Evolutionary conservation across 2,329 filamentous ascomycete species (phyloP).

Genomic region (Raffaelea deltoideospora): DNA sequence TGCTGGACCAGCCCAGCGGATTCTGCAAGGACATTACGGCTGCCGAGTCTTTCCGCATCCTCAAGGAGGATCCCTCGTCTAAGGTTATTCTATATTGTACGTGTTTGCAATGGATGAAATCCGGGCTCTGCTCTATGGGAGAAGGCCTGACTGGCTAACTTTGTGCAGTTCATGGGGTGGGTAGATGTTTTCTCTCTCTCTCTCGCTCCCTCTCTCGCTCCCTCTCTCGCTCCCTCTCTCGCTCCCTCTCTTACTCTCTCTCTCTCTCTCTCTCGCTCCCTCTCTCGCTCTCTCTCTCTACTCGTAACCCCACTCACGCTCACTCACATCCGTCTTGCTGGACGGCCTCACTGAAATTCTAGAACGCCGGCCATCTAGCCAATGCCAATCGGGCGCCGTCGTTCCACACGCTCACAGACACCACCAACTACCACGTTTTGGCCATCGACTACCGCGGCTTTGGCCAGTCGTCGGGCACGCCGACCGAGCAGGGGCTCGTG

Average conservation of each 20-base stretch:
- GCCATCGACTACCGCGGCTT: conserved; percentile 86
- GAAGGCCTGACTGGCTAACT: conserved; percentile 8
- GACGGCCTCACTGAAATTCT: conserved; percentile 2
- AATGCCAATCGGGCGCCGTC: conserved; percentile 61
- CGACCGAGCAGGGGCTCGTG: conserved; percentile 68
- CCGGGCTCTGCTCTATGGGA: too few species aligned
- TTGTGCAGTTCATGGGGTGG: conserved; percentile 44
- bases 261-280: too few species aligned
- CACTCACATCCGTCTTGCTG: neutral
- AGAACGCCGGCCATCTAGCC: conserved; percentile 78
- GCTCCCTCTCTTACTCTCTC: too few species aligned
- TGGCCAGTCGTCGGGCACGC: conserved; percentile 63
- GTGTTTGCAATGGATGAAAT: conserved; percentile 14
- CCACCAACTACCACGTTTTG: conserved; percentile 65
- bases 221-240: too few species aligned
- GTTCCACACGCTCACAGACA: conserved; percentile 62
- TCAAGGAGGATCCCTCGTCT: conserved; percentile 47
- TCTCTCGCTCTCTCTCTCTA: neutral
- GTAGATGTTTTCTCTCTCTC: too few species aligned
- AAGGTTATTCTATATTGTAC: conserved; percentile 50
- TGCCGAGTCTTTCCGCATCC: conserved; percentile 42
- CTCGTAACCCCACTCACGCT: neutral
- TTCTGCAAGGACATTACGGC: conserved; percentile 37
- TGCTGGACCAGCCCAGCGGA: conserved; percentile 37
- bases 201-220: too few species aligned